Percentiles rank a stretch among this genome's conserved stretches.
These are phyloP conservation scores for Pythium brachiatum DNA, from an alignment of 352 stramenopile species.

Conservation along the genomic window DNA sequence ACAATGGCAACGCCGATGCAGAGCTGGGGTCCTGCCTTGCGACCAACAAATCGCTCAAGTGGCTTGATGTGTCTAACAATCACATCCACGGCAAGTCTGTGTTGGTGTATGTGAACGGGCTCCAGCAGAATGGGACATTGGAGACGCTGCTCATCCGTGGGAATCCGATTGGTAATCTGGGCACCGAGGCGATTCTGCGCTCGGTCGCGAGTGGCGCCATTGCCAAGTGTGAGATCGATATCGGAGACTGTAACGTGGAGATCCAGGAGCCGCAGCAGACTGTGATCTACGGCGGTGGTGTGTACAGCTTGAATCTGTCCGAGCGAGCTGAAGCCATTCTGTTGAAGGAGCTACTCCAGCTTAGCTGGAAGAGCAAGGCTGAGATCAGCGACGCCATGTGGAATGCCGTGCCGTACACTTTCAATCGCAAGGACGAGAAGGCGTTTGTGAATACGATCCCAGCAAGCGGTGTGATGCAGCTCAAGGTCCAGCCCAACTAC, in stretches of 20 bases:
- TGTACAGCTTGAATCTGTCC: constrained; percentile 50
- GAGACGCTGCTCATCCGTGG: constrained; percentile 54
- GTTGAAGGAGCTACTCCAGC: constrained; percentile 50
- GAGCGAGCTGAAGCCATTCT: constrained; percentile 54
- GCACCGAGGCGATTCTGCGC: constrained; percentile 57
- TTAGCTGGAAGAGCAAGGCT: constrained; percentile 55
- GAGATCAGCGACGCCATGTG: constrained; percentile 50
- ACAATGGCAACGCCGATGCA: constrained; percentile 60
- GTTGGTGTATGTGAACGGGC: constrained; percentile 56
- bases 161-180: constrained; percentile 65
- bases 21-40: constrained; percentile 60
- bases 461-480: constrained; percentile 38
- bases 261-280: constrained; percentile 51
- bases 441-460: constrained; percentile 38
- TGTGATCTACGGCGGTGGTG: constrained; percentile 42
- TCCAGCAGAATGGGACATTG: constrained; percentile 56
- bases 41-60: constrained; percentile 59
- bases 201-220: constrained; percentile 44
- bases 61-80: constrained; percentile 67
- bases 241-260: constrained; percentile 66
- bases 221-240: constrained; percentile 54
- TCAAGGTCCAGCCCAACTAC: constrained; percentile 64
- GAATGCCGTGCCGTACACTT: constrained; percentile 43
- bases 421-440: constrained; percentile 65
- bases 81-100: constrained; percentile 60